phyloP scores from a whole-genome alignment of 2,329 filamentous ascomycete species.

The Lecanicillium sp. region DNA sequence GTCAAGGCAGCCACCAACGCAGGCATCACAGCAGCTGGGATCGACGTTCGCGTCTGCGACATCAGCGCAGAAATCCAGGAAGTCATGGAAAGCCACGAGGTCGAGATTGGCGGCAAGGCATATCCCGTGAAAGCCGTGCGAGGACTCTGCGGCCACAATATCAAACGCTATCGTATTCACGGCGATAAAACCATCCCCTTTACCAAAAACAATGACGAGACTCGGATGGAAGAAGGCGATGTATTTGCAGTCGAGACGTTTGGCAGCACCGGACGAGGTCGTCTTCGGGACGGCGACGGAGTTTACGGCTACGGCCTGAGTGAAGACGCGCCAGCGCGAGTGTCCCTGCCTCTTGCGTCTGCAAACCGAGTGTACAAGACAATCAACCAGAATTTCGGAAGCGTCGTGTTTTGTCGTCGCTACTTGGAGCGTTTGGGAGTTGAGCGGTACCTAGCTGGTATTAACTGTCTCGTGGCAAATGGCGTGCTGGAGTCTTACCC shows the following conservation, averaged over 20 bases:
- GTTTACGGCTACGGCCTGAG: slow-evolving; percentile 44
- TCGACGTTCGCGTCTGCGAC: slow-evolving; percentile 78
- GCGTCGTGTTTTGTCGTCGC: slow-evolving; percentile 51
- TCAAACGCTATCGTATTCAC: slow-evolving; percentile 78
- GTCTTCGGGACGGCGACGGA: slow-evolving; percentile 56
- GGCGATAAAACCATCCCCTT: slow-evolving; percentile 85
- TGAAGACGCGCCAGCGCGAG: slow-evolving; percentile 24
- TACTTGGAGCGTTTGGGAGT: slow-evolving; percentile 57
- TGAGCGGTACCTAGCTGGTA: slow-evolving; percentile 49
- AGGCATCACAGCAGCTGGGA: slow-evolving; percentile 70
- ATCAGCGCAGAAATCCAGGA: slow-evolving; percentile 77
- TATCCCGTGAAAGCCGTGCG: slow-evolving; percentile 73
- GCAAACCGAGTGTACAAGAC: slow-evolving; percentile 49
- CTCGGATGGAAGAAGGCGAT: slow-evolving; percentile 94
- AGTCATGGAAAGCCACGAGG: slow-evolving; percentile 83
- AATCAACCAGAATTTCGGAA: slow-evolving; percentile 55
- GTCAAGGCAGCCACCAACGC: slow-evolving; percentile 73
- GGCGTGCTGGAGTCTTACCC: slow-evolving; percentile 49
- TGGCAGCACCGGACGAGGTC: slow-evolving; percentile 78
- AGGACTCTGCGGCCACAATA: slow-evolving; percentile 79
- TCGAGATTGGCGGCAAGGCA: slow-evolving; percentile 68
- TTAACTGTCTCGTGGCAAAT: slow-evolving; percentile 48
- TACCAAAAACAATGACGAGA: slow-evolving; percentile 71
- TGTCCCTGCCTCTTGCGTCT: slow-evolving; percentile 35
- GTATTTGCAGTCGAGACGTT: slow-evolving; percentile 92